phyloP scores from a whole-genome alignment of 2,329 filamentous ascomycete genomes.

The Aspergillus sp. region DNA sequence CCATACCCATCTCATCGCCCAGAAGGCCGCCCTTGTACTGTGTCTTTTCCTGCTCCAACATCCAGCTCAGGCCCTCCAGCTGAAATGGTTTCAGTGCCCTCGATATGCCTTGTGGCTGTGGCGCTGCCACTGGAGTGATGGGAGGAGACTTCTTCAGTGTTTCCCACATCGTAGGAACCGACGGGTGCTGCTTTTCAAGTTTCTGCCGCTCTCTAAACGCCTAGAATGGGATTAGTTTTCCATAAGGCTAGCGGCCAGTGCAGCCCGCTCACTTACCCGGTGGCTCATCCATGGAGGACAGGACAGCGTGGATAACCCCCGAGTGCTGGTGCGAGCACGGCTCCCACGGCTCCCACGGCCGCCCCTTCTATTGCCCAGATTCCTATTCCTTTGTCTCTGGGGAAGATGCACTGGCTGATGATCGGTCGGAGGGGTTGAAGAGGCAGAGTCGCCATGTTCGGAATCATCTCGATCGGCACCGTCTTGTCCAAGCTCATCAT shows the following conservation, averaged over 20 bases:
- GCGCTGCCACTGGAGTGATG: constrained; percentile 54
- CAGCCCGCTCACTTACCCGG: constrained; percentile 19
- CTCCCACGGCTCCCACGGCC: neutral
- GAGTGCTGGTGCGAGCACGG: neutral
- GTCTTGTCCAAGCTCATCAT: constrained; percentile 9
- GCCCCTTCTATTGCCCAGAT: constrained; percentile 1
- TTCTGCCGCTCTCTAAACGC: constrained; percentile 51
- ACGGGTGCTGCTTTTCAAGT: constrained; percentile 67
- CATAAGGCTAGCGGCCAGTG: constrained; percentile 13
- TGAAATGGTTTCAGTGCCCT: constrained; percentile 88
- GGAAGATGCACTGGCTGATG: constrained; percentile 7
- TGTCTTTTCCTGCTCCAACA: constrained; percentile 78
- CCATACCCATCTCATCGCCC: constrained; percentile 97
- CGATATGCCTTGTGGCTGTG: constrained; percentile 68
- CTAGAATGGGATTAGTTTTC: constrained; percentile 21
- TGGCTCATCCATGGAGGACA: constrained; percentile 14
- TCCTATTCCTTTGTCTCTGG: constrained; percentile 4
- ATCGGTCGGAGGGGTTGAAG: constrained; percentile 9
- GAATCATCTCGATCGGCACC: constrained; percentile 9
- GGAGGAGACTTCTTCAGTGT: constrained; percentile 59
- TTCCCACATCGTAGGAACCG: constrained; percentile 75
- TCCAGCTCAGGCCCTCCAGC: constrained; percentile 87
- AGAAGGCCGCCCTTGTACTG: constrained; percentile 82
- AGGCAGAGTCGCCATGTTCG: constrained; percentile 4
- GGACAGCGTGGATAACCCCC: no score